Conservation (phyloP, 75 land plant genomes). For the Cryptomeria japonica region DNA sequence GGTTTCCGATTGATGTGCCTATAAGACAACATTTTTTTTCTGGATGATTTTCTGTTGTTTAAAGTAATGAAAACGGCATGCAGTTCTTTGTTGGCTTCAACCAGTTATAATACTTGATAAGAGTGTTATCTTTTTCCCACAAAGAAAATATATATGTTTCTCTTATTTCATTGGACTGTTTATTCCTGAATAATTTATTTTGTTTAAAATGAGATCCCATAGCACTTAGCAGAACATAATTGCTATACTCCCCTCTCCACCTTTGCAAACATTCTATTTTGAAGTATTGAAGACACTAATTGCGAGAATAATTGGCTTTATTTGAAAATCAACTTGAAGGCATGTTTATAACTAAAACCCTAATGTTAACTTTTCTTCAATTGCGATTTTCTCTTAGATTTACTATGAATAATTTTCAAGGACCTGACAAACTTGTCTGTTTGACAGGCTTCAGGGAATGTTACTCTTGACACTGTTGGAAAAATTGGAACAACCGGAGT, state of each 20-base stretch:
- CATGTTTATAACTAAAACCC: not conserved
- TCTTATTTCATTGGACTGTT: not conserved
- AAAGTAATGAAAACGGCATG: too few relatives aligned
- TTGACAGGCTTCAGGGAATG: slow-evolving; percentile 59
- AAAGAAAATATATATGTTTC: too few relatives aligned
- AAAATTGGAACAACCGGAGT: slow-evolving; percentile 57
- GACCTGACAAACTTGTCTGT: not conserved
- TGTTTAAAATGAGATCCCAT: not conserved
- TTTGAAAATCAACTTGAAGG: not conserved
- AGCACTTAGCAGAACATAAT: not conserved
- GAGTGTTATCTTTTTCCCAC: too few relatives aligned
- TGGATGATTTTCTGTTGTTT: too few relatives aligned
- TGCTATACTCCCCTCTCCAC: not conserved
- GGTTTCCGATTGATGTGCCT: too few relatives aligned
- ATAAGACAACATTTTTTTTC: too few relatives aligned
- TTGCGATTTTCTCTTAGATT: not conserved
- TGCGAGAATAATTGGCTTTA: not conserved
- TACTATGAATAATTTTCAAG: not conserved
- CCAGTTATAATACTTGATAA: too few relatives aligned
- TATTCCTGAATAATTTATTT: not conserved
- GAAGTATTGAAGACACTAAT: not conserved
- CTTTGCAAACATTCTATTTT: not conserved
- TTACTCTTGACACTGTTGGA: slow-evolving; percentile 38
- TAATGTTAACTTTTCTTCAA: not conserved
- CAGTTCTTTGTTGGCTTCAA: too few relatives aligned